These are phyloP conservation scores for Colletotrichum sp. DNA, from an alignment of 2,329 filamentous ascomycete species.

Conservation along the genomic window DNA sequence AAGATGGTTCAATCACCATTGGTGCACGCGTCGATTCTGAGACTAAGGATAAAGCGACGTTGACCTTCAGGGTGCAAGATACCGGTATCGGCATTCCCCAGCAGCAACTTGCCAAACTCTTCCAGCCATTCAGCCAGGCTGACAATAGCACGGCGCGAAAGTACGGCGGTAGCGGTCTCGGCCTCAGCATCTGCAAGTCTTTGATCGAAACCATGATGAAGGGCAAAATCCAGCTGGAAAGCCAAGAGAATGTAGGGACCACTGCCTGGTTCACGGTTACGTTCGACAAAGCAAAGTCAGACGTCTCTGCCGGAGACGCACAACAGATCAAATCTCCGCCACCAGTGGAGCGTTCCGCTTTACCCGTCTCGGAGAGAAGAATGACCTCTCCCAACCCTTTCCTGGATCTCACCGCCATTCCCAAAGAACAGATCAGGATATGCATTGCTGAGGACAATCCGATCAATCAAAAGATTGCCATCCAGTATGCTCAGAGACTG, in stretches of 20 bases:
- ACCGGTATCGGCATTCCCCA: constrained; percentile 91
- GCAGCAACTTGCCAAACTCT: constrained; percentile 83
- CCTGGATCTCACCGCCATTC: constrained; percentile 74
- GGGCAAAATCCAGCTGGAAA: constrained; percentile 83
- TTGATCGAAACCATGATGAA: constrained; percentile 93
- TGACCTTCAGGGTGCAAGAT: constrained; percentile 87
- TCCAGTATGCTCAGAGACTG: constrained; percentile 86
- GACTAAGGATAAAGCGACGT: constrained; percentile 70
- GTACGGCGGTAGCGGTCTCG: constrained; percentile 90
- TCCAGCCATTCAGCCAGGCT: constrained; percentile 91
- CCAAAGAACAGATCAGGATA: constrained; percentile 80
- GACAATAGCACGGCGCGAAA: constrained; percentile 89
- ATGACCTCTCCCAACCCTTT: constrained; percentile 47
- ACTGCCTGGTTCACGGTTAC: constrained; percentile 80
- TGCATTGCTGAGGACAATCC: constrained; percentile 96
- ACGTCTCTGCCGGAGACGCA: constrained; percentile 63
- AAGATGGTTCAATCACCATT: constrained; percentile 84
- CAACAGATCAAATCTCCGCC: constrained; percentile 42
- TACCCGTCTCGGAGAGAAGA: constrained; percentile 40
- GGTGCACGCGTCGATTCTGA: constrained; percentile 76
- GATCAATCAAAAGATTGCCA: constrained; percentile 93
- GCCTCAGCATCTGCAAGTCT: constrained; percentile 92
- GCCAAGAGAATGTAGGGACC: constrained; percentile 73
- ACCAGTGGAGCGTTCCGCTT: constrained; percentile 37
- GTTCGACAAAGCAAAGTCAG: constrained; percentile 79